A percentile compares a stretch with the other conserved stretches of the same genome.
phyloP scores from a whole-genome alignment of 2,329 filamentous ascomycete species.

The Tympanopsis confertula region DNA sequence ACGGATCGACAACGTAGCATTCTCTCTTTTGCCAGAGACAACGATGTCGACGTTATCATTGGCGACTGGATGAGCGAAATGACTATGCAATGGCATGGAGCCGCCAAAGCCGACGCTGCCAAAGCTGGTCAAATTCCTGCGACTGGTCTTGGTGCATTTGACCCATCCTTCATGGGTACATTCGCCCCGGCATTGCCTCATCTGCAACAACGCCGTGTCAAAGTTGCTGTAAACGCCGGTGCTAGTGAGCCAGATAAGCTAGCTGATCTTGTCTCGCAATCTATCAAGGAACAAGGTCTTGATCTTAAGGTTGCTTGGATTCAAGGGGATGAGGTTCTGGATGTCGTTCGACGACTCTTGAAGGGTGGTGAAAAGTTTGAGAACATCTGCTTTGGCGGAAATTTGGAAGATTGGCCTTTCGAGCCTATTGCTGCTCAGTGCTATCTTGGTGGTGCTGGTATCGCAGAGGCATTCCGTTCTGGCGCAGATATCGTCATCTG shows the following conservation, averaged over 20 bases:
- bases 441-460: conserved; percentile 32
- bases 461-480: conserved; percentile 17
- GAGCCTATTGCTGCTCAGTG: conserved; percentile 26
- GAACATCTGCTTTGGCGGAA: conserved; percentile 12
- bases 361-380: conserved; percentile 15
- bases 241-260: conserved; percentile 21
- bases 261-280: conserved; percentile 14
- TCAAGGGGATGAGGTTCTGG: conserved; percentile 24
- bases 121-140: conserved; percentile 12
- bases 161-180: conserved; percentile 17
- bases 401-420: conserved; percentile 10
- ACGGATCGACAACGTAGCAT: conserved; percentile 28
- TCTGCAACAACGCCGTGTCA: conserved; percentile 20
- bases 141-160: conserved; percentile 12
- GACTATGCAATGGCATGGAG: conserved; percentile 18
- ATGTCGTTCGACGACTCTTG: conserved; percentile 9
- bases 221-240: conserved; percentile 26
- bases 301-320: conserved; percentile 22
- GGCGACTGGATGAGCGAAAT: conserved; percentile 19
- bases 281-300: conserved; percentile 15
- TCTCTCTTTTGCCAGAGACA: conserved; percentile 23
- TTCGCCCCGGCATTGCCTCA: conserved; percentile 22
- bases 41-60: conserved; percentile 17
- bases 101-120: conserved; percentile 15
- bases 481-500: conserved; percentile 25